phyloP scores from a whole-genome alignment of 2,329 filamentous ascomycete genomes.

The Exophiala sp. region DNA sequence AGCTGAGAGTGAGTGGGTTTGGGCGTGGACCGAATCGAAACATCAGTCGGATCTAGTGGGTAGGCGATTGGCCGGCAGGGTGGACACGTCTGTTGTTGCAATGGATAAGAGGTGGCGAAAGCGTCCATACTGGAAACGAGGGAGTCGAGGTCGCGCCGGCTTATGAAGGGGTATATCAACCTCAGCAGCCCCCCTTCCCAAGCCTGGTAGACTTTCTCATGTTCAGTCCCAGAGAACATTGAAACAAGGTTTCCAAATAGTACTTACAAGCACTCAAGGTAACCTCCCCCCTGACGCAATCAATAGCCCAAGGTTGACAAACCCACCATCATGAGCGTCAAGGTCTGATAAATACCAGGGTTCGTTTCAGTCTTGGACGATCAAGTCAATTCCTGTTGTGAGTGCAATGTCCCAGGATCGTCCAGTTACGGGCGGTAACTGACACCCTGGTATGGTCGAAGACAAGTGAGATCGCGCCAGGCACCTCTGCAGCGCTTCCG shows the following conservation, averaged over 20 bases:
- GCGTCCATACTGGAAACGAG: neutral
- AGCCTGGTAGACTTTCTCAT: neutral
- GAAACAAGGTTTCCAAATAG: neutral
- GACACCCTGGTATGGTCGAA: neutral
- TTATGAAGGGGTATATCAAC: neutral
- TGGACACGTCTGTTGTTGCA: slow-evolving; percentile 14
- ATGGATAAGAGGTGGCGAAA: slow-evolving; percentile 10
- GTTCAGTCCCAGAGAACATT: neutral
- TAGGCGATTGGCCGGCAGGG: slow-evolving; percentile 6
- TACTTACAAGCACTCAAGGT: neutral
- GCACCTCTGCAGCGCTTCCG: neutral
- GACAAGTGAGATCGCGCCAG: neutral
- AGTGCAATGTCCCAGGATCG: neutral
- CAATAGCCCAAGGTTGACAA: neutral
- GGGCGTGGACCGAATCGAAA: slow-evolving; percentile 8
- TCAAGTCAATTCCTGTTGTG: neutral
- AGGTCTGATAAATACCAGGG: neutral
- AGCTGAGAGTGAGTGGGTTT: neutral
- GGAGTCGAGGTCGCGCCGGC: neutral
- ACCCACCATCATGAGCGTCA: neutral
- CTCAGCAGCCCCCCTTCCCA: neutral
- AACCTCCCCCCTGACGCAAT: neutral
- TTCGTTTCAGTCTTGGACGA: neutral
- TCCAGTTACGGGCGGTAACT: neutral
- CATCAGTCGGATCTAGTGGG: neutral